Evolutionary conservation across 805 yeast genomes (phyloP).

Genomic region (Candida schatavii): DNA sequence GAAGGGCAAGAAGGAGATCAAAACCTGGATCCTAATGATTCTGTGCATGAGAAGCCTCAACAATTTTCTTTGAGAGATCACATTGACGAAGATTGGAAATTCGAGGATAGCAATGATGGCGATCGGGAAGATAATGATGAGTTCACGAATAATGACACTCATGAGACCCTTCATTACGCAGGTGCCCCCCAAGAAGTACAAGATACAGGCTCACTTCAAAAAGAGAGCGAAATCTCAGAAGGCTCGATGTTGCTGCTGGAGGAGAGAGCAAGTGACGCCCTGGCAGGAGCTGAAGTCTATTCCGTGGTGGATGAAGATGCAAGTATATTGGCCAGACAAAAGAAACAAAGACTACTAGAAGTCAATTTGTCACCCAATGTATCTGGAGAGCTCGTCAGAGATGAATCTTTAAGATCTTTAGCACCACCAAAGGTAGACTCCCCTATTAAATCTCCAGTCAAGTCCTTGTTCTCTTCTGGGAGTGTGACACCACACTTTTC

Average conservation of each 20-base stretch:
- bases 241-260: background rate
- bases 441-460: background rate
- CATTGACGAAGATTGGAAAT: slow-evolving; percentile 35
- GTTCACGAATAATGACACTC: slow-evolving; percentile 20
- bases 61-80: slow-evolving; percentile 27
- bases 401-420: slow-evolving; percentile 3
- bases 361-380: slow-evolving; percentile 5
- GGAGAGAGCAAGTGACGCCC: background rate
- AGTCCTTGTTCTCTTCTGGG: background rate
- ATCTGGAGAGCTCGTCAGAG: background rate
- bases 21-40: slow-evolving; percentile 6
- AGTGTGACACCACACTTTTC: background rate
- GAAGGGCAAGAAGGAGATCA: background rate
- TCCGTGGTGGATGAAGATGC: background rate
- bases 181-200: background rate
- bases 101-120: slow-evolving; percentile 38
- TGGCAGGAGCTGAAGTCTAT: background rate
- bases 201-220: background rate
- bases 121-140: slow-evolving; percentile 38
- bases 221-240: background rate
- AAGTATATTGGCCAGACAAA: background rate
- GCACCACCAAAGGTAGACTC: slow-evolving; percentile 4
- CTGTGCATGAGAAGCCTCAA: slow-evolving; percentile 9
- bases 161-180: background rate
- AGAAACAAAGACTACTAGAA: slow-evolving; percentile 1